phyloP scores from a whole-genome alignment of 164 flowering plant species.

The Liriodendron chinense region DNA sequence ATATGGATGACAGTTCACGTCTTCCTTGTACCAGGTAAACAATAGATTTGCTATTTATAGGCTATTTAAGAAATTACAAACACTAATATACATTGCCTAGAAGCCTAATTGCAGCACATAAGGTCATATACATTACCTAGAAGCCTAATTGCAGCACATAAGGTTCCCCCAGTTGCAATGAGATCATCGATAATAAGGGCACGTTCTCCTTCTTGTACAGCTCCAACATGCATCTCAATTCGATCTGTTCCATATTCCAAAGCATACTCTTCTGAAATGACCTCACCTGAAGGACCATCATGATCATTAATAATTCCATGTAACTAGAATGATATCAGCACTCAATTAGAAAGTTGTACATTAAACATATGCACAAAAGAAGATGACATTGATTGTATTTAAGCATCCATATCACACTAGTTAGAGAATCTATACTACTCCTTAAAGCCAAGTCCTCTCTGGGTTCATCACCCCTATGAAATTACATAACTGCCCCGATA shows the following conservation, averaged over 20 bases:
- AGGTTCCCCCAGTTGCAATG: constrained; percentile 97
- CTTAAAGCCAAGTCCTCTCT: no score
- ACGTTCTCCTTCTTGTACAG: constrained; percentile 85
- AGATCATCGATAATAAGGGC: constrained; percentile 90
- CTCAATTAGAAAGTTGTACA: neutral
- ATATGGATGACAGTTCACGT: neutral
- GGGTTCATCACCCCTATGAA: no score
- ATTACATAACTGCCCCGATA: no score
- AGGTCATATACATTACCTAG: constrained; percentile 82
- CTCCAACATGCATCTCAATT: constrained; percentile 98
- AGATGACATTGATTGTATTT: neutral
- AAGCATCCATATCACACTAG: neutral
- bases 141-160: constrained; percentile 76
- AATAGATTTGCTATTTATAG: neutral
- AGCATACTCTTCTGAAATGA: constrained; percentile 87
- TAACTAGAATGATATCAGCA: neutral
- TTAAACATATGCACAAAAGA: neutral
- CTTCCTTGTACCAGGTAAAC: neutral
- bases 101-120: no score
- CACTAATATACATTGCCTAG: neutral
- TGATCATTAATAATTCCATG: constrained; percentile 7
- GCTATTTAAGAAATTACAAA: neutral
- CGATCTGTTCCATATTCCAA: constrained; percentile 93
- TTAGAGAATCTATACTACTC: no score
- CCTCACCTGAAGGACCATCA: constrained; percentile 57